A percentile compares a stretch with the other conserved stretches of the same genome.
Conservation (phyloP, 1,139 yeast genomes). For the Blastobotrys ciferrii region DNA sequence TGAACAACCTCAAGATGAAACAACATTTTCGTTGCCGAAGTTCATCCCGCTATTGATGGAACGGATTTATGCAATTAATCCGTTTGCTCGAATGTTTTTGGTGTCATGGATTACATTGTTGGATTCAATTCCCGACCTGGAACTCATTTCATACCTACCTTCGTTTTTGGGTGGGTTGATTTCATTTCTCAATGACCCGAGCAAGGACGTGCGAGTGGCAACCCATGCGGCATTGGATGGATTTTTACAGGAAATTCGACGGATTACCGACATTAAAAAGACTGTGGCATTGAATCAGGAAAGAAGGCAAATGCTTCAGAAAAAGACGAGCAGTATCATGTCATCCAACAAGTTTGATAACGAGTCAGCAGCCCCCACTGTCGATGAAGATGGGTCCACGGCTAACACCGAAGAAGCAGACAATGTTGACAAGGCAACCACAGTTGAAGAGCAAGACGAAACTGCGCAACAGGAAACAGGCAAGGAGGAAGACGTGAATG, state of each 20-base stretch:
- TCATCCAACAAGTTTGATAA: neutral
- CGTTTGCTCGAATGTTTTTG: constrained; percentile 85
- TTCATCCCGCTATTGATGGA: constrained; percentile 90
- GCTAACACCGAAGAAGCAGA: constrained; percentile 16
- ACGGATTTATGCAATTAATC: constrained; percentile 87
- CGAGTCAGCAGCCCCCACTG: neutral
- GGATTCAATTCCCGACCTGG: constrained; percentile 90
- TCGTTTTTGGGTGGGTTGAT: constrained; percentile 85
- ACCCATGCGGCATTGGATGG: constrained; percentile 76
- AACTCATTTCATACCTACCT: constrained; percentile 81
- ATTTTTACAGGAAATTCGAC: constrained; percentile 75
- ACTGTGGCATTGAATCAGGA: constrained; percentile 28
- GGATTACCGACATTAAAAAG: constrained; percentile 66
- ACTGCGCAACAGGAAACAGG: constrained; percentile 14
- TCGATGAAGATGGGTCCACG: constrained; percentile 14
- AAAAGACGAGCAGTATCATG: constrained; percentile 5
- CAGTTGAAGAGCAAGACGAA: neutral
- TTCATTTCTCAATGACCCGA: constrained; percentile 76
- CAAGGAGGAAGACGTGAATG: constrained; percentile 25
- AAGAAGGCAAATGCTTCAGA: constrained; percentile 6
- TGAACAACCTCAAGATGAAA: constrained; percentile 51
- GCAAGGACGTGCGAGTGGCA: constrained; percentile 82
- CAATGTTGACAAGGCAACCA: neutral
- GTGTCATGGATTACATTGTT: constrained; percentile 90
- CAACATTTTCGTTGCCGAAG: constrained; percentile 81